phyloP scores from a whole-genome alignment of 1,284 basidiomycete genomes.

The Salmacisia buchloeana region DNA sequence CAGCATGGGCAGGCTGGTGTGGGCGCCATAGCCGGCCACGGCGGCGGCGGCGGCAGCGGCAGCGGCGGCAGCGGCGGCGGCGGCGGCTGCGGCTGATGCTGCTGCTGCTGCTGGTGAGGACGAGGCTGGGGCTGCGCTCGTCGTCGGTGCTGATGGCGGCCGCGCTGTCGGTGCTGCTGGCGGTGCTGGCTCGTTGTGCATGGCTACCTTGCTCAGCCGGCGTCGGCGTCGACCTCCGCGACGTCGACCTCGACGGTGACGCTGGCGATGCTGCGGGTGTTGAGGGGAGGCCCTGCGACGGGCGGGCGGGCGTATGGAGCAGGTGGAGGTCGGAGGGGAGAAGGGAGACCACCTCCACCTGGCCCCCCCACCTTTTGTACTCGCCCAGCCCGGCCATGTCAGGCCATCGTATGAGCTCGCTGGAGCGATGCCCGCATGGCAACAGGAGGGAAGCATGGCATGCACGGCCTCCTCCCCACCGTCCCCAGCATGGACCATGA shows the following conservation, averaged over 20 bases:
- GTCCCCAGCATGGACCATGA: no score
- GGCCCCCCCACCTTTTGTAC: no score
- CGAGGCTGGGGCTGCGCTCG: slow-evolving; percentile 16
- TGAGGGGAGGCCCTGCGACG: background rate
- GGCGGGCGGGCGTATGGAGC: background rate
- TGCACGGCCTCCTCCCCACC: no score
- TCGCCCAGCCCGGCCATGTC: no score
- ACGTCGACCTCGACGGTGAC: no score
- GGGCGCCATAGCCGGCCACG: slow-evolving; percentile 5
- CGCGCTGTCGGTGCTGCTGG: no score
- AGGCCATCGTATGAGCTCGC: no score
- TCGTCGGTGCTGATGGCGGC: background rate
- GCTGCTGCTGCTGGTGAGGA: slow-evolving; percentile 15
- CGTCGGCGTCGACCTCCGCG: no score
- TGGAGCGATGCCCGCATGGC: no score
- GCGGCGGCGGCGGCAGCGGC: slow-evolving; percentile 13
- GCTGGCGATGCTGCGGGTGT: no score
- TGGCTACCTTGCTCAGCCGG: background rate
- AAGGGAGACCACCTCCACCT: no score
- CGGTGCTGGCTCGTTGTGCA: background rate
- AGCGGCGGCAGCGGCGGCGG: slow-evolving; percentile 18
- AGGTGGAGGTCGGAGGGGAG: background rate
- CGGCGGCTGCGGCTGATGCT: slow-evolving; percentile 10
- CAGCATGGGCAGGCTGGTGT: background rate
- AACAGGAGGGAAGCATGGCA: no score